Evolutionary conservation across 179 eudicot genomes (phyloP), one percentile per base, ranked within the genome.

Genomic region (Spinacia oleracea): DNA sequence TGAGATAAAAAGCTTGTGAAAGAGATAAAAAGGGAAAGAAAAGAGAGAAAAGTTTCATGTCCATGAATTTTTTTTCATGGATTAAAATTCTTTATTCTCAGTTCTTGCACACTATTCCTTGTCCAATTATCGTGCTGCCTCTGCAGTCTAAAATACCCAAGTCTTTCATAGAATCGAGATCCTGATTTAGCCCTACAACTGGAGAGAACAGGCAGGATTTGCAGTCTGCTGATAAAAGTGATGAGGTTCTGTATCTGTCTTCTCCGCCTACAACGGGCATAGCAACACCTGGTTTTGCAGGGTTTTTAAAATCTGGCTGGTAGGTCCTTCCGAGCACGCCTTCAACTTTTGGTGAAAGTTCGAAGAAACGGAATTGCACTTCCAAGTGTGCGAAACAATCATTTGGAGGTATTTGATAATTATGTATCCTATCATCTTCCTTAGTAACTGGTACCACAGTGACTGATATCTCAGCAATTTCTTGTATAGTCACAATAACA

Each of bases 251-350:
- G 74, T 91, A 91, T 73, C 78, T 80, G 45, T 89, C 88, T 59
- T 91, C 92, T 20, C 90, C 92, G 0, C 95, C 92, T 32, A 88
- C 86, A 20, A 90, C 89, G 1, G 94, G 82, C 90, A 89, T 91
- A 2, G 89, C 91, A 6, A 88, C 86, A 1, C 92, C 94, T 14
- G 80, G 81, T 73, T 85, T 89, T 11, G 86, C 91, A 0, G 83
- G 89, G 82, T 83, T 89, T 43, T 70, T 83, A 40, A 87, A 90
- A 74, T 89, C 92, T 4, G 88, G 92, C 79, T 81, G 86, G 73
- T 91, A 89, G 71, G 92, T 89, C 72, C 89, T 85, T 43, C 92
- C 90, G 9, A 90, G 84, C 79, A 90, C 90, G 2, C 92, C 90
- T 64, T 90, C 90, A 55, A 89, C 92, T 38, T 79, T 70, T 1